Evolutionary conservation across 2,329 filamentous ascomycete species (phyloP).

Genomic region (Diaporthe batatas): DNA sequence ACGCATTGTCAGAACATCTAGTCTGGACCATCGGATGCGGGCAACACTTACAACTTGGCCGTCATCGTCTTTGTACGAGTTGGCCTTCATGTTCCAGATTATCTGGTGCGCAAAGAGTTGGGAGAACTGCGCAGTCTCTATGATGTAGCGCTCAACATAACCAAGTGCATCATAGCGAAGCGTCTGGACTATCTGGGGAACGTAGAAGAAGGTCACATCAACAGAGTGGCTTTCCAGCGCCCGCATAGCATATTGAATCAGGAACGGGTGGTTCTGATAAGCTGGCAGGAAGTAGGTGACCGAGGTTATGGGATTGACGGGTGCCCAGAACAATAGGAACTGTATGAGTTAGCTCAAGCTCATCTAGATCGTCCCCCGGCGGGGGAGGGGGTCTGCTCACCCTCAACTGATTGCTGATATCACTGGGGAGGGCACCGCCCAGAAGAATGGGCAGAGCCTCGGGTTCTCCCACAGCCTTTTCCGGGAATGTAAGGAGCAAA

Average conservation of each 20-base stretch:
- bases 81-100: slow-evolving; percentile 99
- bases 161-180: slow-evolving; percentile 92
- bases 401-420: slow-evolving; percentile 88
- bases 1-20: slow-evolving; percentile 44
- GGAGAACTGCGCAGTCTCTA: slow-evolving; percentile 98
- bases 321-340: slow-evolving; percentile 93
- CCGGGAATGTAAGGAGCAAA: slow-evolving; percentile 84
- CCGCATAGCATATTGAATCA: slow-evolving; percentile 97
- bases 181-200: slow-evolving; percentile 96
- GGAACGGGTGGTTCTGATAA: slow-evolving; percentile 90
- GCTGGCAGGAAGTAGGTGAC: slow-evolving; percentile 93
- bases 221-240: slow-evolving; percentile 93
- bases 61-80: slow-evolving; percentile 97
- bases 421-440: slow-evolving; percentile 79
- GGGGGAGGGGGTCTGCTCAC: no score
- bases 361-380: slow-evolving; percentile 43
- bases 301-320: slow-evolving; percentile 92
- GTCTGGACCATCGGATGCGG: neutral
- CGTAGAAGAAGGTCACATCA: slow-evolving; percentile 99
- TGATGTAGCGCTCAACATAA: slow-evolving; percentile 95
- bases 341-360: slow-evolving; percentile 53
- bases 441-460: slow-evolving; percentile 88
- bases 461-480: slow-evolving; percentile 84
- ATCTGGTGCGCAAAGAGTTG: slow-evolving; percentile 99
- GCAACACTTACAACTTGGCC: slow-evolving; percentile 74